These are phyloP conservation scores for Earliella scabrosa DNA, from an alignment of 1,284 basidiomycete genomes.

Conservation along the genomic window DNA sequence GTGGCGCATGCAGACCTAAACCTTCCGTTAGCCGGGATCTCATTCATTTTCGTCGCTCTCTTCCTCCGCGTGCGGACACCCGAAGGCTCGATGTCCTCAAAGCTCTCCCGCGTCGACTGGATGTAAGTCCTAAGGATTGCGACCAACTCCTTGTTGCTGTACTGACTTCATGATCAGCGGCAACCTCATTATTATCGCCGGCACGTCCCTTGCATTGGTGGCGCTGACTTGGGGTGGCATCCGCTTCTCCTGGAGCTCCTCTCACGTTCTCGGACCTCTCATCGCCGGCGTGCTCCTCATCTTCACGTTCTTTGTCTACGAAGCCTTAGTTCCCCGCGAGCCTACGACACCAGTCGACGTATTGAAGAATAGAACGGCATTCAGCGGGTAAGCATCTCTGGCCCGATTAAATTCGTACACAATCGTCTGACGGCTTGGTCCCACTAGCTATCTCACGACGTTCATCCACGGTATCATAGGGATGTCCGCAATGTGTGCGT, in stretches of 20 bases:
- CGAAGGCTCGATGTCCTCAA: conserved; percentile 27
- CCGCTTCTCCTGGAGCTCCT: conserved; percentile 43
- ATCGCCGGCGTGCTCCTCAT: conserved; percentile 43
- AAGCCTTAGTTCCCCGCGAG: conserved; percentile 20
- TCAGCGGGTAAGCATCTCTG: conserved; percentile 27
- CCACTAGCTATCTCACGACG: conserved; percentile 13
- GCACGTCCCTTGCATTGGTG: conserved; percentile 37
- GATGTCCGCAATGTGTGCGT: conserved; percentile 17
- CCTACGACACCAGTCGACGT: conserved; percentile 25
- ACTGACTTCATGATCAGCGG: conserved; percentile 36
- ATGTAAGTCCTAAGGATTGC: conserved; percentile 22
- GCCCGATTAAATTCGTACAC: too few relatives aligned
- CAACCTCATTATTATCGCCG: conserved; percentile 39
- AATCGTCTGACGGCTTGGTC: too few relatives aligned
- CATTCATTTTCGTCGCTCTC: conserved; percentile 36
- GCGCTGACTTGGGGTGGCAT: conserved; percentile 47
- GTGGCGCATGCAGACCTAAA: too few relatives aligned
- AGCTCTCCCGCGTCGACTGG: conserved; percentile 31
- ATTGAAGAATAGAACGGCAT: conserved; percentile 20
- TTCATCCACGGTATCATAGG: conserved; percentile 14
- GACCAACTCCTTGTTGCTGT: neutral
- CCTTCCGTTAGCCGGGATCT: conserved; percentile 38
- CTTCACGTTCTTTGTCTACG: conserved; percentile 35
- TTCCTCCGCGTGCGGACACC: conserved; percentile 37
- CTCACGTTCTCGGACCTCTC: conserved; percentile 45